Conservation (phyloP, 345 rosid species). For the Eucalyptus curtisii region DNA sequence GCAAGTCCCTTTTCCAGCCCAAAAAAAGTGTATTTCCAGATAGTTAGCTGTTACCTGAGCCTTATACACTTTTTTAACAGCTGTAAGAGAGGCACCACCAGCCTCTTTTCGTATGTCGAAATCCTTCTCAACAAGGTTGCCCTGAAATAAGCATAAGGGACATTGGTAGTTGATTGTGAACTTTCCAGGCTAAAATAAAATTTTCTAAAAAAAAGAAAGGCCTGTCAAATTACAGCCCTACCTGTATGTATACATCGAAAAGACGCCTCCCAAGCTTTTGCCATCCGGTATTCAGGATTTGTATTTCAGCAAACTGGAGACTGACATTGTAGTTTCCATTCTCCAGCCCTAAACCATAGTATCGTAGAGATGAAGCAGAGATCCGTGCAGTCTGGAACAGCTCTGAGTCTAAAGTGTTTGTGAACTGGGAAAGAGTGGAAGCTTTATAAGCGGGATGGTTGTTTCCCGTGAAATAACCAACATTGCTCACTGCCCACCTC, state of each 20-base stretch:
- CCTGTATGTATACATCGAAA: slow-evolving; percentile 49
- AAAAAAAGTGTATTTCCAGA: slow-evolving; percentile 27
- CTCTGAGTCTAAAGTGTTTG: slow-evolving; percentile 19
- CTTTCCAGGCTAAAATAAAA: background rate
- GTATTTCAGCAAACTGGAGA: slow-evolving; percentile 35
- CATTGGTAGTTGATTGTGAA: background rate
- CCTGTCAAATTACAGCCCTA: background rate
- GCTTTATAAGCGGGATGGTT: slow-evolving; percentile 9
- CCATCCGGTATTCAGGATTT: slow-evolving; percentile 13
- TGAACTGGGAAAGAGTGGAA: slow-evolving; percentile 12
- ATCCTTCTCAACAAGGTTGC: slow-evolving; percentile 30
- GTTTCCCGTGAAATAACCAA: slow-evolving; percentile 19
- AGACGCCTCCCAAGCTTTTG: slow-evolving; percentile 33
- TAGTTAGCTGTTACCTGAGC: slow-evolving; percentile 10
- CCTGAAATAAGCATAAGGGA: slow-evolving; percentile 7
- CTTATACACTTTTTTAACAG: slow-evolving; percentile 1
- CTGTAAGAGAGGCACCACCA: slow-evolving; percentile 10
- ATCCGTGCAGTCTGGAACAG: slow-evolving; percentile 46
- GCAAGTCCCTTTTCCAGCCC: slow-evolving; percentile 39
- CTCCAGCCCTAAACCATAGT: slow-evolving; percentile 74
- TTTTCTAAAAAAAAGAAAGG: background rate
- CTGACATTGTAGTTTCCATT: slow-evolving; percentile 60
- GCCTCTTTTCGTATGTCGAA: slow-evolving; percentile 31
- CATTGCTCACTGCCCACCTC: slow-evolving; percentile 42
- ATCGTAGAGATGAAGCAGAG: slow-evolving; percentile 65